phyloP scores from a whole-genome alignment of 2,329 filamentous ascomycete genomes.

The Fusarium sterilihyphosum region DNA sequence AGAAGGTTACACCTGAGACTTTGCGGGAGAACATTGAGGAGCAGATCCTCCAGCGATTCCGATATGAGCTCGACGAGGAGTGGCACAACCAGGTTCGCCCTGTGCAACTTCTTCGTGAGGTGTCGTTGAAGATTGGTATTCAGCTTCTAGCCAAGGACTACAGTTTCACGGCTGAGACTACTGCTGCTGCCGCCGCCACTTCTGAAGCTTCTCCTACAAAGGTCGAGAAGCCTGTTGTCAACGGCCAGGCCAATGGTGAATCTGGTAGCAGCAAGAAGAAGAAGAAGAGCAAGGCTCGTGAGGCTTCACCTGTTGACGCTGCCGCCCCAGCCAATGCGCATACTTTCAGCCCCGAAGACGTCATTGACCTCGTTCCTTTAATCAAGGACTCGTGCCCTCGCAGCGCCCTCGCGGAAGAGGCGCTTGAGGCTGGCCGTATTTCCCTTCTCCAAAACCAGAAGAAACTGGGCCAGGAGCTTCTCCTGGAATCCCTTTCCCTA shows the following conservation, averaged over 20 bases:
- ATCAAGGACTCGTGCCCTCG: conserved; percentile 94
- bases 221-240: conserved; percentile 47
- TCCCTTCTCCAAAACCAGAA: conserved; percentile 96
- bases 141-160: conserved; percentile 80
- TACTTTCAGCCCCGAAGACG: conserved; percentile 81
- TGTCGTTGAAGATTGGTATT: conserved; percentile 87
- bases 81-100: conserved; percentile 77
- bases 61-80: conserved; percentile 74
- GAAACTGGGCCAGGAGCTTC: conserved; percentile 93
- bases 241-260: conserved; percentile 56
- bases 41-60: conserved; percentile 79
- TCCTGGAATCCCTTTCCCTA: conserved; percentile 93
- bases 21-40: conserved; percentile 75
- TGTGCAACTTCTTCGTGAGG: conserved; percentile 87
- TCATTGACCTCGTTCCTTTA: conserved; percentile 92
- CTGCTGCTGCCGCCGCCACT: conserved; percentile 33
- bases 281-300: conserved; percentile 69
- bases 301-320: conserved; percentile 61
- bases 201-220: conserved; percentile 29
- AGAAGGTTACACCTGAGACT: conserved; percentile 77
- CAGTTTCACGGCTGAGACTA: conserved; percentile 46
- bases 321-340: conserved; percentile 53
- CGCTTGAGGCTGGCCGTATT: conserved; percentile 92
- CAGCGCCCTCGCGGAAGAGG: conserved; percentile 92
- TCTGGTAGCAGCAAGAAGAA: conserved; percentile 62